Evolutionary conservation across 2,329 filamentous ascomycete genomes (phyloP).

Genomic region (Coniochaeta sp.): DNA sequence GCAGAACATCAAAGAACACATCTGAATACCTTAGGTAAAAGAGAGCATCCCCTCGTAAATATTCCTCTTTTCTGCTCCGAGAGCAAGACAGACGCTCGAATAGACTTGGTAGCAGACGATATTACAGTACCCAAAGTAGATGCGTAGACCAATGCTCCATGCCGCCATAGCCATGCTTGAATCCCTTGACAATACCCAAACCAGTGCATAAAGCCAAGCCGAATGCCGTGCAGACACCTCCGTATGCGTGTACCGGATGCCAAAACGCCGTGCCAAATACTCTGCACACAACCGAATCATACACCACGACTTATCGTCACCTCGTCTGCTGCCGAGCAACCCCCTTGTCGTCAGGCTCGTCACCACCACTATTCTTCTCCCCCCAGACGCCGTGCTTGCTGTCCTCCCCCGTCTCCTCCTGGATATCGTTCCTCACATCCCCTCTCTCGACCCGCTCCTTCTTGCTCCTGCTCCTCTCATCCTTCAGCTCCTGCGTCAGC

Average conservation of each 20-base stretch:
- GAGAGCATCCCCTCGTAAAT: no score
- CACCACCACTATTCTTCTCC: conserved; percentile 1
- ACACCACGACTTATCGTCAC: not conserved
- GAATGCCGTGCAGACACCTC: not conserved
- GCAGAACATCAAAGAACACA: no score
- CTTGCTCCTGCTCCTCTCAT: conserved; percentile 32
- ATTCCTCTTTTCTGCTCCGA: no score
- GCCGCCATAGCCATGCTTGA: not conserved
- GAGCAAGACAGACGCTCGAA: not conserved
- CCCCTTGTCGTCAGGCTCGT: not conserved
- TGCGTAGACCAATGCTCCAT: not conserved
- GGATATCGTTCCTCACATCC: not conserved
- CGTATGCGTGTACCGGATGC: not conserved
- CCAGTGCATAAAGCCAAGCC: not conserved
- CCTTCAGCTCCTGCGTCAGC: conserved; percentile 43
- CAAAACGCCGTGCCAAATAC: not conserved
- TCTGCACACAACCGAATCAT: not conserved
- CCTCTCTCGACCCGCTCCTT: conserved; percentile 7
- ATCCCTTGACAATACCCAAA: not conserved
- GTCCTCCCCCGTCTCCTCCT: not conserved
- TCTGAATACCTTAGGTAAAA: no score
- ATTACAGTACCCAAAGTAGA: not conserved
- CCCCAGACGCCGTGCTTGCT: conserved; percentile 41
- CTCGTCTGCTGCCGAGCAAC: not conserved
- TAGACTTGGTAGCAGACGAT: not conserved